Evolutionary conservation across 2,329 filamentous ascomycete species (phyloP), one percentile per base, ranked within the genome.

Genomic region (Xylariaceae sp.): DNA sequence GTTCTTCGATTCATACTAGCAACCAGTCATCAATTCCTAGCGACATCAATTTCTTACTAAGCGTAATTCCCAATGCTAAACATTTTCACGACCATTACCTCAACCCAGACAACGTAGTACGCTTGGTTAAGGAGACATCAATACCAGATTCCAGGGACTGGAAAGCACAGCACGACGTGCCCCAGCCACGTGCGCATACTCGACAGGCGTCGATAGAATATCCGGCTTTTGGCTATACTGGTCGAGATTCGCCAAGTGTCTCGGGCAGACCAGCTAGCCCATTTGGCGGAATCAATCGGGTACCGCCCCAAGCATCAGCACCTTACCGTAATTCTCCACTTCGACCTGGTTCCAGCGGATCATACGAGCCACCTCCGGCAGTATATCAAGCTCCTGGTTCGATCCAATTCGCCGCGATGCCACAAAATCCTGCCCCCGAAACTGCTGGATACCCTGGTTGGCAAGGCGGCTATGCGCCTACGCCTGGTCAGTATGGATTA

Each of bases 81-180:
- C 80, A 84, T 7, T 97, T 96, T 73, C 85, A 87, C 50, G 83
- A 85, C 19, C 83, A 85, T 40, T 82, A 86, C 10, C 88, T 96
- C 65, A 89, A 84, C 60, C 77, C 91, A 0, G 78, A 85, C 32
- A 86, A 83, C 56, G 79, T 97, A 75, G 88, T 95, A 6, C 82
- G 85, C 29, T 78, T 97, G 41, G 78, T 99, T 20, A 83, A 86
- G 29, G 81, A 85, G 51, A 85, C 88, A 6, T 77, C 83, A 20
- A 79, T 95, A 9, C 89, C 89, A 0, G 82, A 85, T 59, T 83
- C 80, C 60, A 74, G 73, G 29, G 75, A 79, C 7, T 85, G 84
- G 80, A 85, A 83, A 67, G 69, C 75, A 32, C 65, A 62, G 46
- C 69, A 70, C 46, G 70, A 54, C 32, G 73, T 70, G 45, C 43